Conservation (phyloP, 1,284 basidiomycete genomes). For the Malassezia furfur region DNA sequence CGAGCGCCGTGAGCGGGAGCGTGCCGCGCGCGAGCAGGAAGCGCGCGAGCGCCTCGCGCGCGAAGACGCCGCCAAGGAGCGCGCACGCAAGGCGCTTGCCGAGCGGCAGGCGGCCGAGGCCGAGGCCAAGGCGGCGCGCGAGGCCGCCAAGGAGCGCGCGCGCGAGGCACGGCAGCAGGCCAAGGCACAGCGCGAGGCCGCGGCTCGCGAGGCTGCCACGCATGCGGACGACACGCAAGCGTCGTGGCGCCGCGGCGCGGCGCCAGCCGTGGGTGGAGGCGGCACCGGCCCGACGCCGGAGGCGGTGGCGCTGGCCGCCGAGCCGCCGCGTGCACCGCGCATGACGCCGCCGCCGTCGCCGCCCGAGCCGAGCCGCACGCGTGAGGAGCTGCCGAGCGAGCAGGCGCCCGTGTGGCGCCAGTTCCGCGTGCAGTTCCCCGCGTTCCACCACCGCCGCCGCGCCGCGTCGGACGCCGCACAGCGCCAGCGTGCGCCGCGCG, state of each 20-base stretch:
- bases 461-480: neutral
- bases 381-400: neutral
- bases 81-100: neutral
- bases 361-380: slow-evolving; percentile 3
- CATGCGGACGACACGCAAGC: neutral
- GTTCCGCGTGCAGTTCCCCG: slow-evolving; percentile 7
- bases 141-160: neutral
- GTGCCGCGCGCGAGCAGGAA: neutral
- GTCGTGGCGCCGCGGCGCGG: slow-evolving; percentile 9
- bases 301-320: neutral
- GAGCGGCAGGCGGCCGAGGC: slow-evolving; percentile 3
- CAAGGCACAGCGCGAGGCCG: neutral
- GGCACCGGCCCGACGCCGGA: neutral
- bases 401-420: slow-evolving; percentile 17
- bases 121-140: neutral
- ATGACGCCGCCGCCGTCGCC: neutral
- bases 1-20: slow-evolving; percentile 1
- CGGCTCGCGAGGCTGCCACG: neutral
- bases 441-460: neutral
- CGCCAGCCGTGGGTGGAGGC: neutral
- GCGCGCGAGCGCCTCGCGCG: neutral
- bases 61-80: neutral
- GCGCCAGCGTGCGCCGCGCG: slow-evolving; percentile 1
- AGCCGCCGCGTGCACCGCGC: neutral
- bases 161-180: neutral